Evolutionary conservation across 2,329 filamentous ascomycete genomes (phyloP), one percentile per base, ranked within the genome.

Genomic region (Fusarium globosum): DNA sequence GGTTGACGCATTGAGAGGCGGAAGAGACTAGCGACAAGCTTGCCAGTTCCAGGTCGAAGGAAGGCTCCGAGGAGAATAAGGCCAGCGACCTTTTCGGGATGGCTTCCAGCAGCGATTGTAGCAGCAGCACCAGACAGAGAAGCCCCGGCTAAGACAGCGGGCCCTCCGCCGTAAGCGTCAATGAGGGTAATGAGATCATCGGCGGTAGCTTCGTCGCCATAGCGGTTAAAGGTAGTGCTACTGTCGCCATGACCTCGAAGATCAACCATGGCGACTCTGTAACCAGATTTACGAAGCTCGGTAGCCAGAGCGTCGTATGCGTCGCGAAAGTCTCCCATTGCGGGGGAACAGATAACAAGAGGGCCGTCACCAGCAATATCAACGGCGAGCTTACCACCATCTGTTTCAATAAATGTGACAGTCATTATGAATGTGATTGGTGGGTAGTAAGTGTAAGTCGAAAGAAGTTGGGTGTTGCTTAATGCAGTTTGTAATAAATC

Each of bases 241-340:
- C 71, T 73, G 5, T 73, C 70, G 8, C 70, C 70, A 14, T 73
- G 71, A 3, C 71, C 71, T 28, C 71, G 42, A 3, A 73, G 71
- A 36, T 73, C 71, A 14, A 73, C 70, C 39, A 49, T 53, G 9
- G 70, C 71, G 16, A 73, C 70, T 30, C 41, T 56, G 20, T 64
- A 73, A 15, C 71, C 70, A 2, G 58, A 39, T 21, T 56, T 39
- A 2, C 57, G 57, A 26, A 73, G 66, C 5, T 66, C 55, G 0
- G 12, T 52, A 8, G 71, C 71, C 1, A 73, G 14, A 15, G 71
- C 61, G 0, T 42, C 48, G 18, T 71, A 73, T 41, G 58, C 66
- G 23, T 73, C 71, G 28, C 71, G 66, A 2, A 73, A 71, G 4
- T 73, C 71, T n/a, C 71, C 71, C 70, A 73, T 59, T 0, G 39